phyloP scores from a whole-genome alignment of 2,329 filamentous ascomycete species.

The Sclerotiophoma versabilis region DNA sequence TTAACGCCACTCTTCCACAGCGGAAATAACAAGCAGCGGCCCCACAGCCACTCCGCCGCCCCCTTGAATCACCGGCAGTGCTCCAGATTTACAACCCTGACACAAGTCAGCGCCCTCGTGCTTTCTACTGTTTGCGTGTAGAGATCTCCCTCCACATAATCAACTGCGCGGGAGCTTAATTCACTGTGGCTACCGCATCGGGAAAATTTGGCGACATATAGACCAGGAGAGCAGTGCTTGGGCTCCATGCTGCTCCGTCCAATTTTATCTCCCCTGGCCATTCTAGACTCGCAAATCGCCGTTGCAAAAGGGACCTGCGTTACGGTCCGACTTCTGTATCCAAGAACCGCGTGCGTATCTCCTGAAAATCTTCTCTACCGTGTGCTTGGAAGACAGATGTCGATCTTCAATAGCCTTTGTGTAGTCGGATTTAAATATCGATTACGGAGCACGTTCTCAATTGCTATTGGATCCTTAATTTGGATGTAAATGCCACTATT shows the following conservation, averaged over 20 bases:
- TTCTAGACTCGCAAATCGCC: no score
- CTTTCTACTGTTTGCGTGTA: slow-evolving; percentile 16
- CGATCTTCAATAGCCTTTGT: slow-evolving; percentile 13
- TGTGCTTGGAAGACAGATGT: neutral
- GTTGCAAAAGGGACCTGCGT: neutral
- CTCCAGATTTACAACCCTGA: neutral
- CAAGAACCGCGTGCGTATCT: neutral
- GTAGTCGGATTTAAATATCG: slow-evolving; percentile 4
- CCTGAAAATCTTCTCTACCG: neutral
- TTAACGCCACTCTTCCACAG: slow-evolving; percentile 3
- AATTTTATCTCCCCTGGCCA: no score
- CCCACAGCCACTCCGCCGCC: slow-evolving; percentile 11
- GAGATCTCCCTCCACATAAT: neutral
- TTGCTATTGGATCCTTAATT: slow-evolving; percentile 12
- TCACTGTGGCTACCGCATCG: slow-evolving; percentile 1
- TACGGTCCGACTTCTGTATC: slow-evolving; percentile 2
- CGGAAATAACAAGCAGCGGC: slow-evolving; percentile 12
- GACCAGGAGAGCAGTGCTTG: neutral
- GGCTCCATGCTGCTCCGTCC: no score
- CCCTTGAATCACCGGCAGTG: slow-evolving; percentile 5
- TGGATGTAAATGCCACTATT: slow-evolving; percentile 2
- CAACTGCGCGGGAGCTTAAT: neutral
- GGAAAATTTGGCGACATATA: slow-evolving; percentile 7
- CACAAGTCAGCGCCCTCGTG: slow-evolving; percentile 3
- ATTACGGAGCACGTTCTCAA: slow-evolving; percentile 7